Base-by-base conservation (phyloP, 352 stramenopile genomes). In the Vaucheria bursata region DNA sequence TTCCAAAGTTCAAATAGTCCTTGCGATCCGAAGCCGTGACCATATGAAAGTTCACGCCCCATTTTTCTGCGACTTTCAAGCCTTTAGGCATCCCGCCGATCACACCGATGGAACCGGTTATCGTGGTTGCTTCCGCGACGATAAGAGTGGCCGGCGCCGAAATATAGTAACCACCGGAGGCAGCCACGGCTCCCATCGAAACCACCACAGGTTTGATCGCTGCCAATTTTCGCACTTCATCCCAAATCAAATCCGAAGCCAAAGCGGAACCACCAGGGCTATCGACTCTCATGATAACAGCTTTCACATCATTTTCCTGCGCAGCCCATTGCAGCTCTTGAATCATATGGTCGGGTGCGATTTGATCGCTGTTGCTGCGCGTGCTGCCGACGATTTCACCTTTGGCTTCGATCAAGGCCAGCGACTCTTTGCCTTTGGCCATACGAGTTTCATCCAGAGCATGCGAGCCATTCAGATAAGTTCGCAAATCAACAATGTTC, bases 91-190 rank as follows among this genome's bases (percentile, higher is more conserved):
- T 75, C 5, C 39, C 72, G 36, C 70, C 66, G 1, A 85, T 71
- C 0, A 85, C 81, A 1, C 81, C 81, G 71, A 85, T 85, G 3
- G 73, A 83, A 25, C 81, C 81, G 1, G 81, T 85, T 12, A 85
- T 65, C 1, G 81, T 85, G 1, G 77, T 69, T 37, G 77, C 49
- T 37, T 85, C 70, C 8, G 81, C 81, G 12, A 85, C 45, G 29
- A 85, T 85, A 7, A 39, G 70, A 49, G 77, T 75, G 53, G 74
- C 82, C 0, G 72, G 74, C n/a, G 79, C 50, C 0, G 52, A 53
- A 12, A 85, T 75, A 45, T 80, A 81, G 69, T 85, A 85, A 1
- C 81, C 81, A 2, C 81, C 81, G 45, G 67, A 79, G 1, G 81
- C 81, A 12, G 81, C 81, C 33, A 85, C 6, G 38, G 84, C 73